Percentiles rank a stretch among this genome's conserved stretches.
phyloP scores from a whole-genome alignment of 306 rosid genomes.

The Cotoneaster glaucophyllus region DNA sequence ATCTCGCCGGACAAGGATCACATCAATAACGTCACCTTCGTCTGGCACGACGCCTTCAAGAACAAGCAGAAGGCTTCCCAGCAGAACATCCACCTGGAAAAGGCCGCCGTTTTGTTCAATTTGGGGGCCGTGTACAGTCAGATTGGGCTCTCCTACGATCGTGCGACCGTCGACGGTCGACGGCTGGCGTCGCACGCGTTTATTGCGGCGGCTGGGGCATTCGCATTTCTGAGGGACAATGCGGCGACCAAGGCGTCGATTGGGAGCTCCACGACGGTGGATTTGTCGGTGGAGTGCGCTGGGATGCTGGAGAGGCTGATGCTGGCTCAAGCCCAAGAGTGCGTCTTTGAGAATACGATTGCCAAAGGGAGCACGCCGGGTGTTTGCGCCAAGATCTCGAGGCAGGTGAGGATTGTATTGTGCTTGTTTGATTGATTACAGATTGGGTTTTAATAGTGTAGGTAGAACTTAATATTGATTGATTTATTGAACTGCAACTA shows the following conservation, averaged over 20 bases:
- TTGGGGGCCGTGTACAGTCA: conserved; percentile 87
- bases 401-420: conserved; percentile 58
- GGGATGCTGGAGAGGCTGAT: conserved; percentile 93
- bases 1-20: conserved; percentile 83
- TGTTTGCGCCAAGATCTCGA: conserved; percentile 93
- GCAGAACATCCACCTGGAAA: conserved; percentile 93
- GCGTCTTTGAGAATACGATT: conserved; percentile 84
- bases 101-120: conserved; percentile 80
- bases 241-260: conserved; percentile 78
- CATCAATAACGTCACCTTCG: conserved; percentile 65
- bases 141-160: conserved; percentile 78
- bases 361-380: conserved; percentile 95
- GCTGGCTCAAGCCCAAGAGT: conserved; percentile 98
- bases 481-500: not conserved
- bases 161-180: conserved; percentile 73
- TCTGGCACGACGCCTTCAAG: conserved; percentile 91
- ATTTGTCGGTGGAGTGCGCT: conserved; percentile 70
- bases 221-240: conserved; percentile 59
- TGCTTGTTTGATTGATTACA: not conserved
- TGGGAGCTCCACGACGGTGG: conserved; percentile 72
- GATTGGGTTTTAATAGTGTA: not conserved
- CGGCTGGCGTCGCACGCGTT: conserved; percentile 78
- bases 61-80: conserved; percentile 76
- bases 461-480: not conserved
- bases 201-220: conserved; percentile 80